phyloP scores from a whole-genome alignment of 148 eudicot species.

The Fagopyrum tataricum region DNA sequence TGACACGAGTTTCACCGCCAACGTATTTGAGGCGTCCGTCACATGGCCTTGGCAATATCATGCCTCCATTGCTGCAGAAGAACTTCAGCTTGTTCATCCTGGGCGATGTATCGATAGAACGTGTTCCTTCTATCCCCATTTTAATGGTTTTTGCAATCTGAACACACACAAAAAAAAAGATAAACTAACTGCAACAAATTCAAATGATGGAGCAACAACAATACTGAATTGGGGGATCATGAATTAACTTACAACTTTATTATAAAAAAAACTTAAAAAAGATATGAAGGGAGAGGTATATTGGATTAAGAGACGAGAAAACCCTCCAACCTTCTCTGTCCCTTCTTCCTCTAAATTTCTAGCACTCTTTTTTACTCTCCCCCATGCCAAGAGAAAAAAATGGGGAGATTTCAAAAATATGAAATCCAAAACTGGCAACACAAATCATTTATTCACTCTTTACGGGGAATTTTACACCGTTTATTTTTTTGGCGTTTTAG shows the following conservation, averaged over 20 bases:
- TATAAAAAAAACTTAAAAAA: neutral
- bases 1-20: slow-evolving; percentile 76
- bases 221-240: neutral
- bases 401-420: neutral
- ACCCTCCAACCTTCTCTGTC: slow-evolving; percentile 9
- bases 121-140: neutral
- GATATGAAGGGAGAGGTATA: slow-evolving; percentile 1
- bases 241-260: neutral
- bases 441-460: neutral
- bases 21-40: slow-evolving; percentile 63
- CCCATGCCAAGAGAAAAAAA: slow-evolving; percentile 4
- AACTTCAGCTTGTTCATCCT: slow-evolving; percentile 33
- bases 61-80: slow-evolving; percentile 73
- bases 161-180: neutral
- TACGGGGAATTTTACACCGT: neutral
- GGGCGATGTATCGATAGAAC: neutral
- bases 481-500: neutral
- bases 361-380: neutral
- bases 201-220: too few relatives aligned
- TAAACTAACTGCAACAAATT: neutral
- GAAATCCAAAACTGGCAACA: neutral
- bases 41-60: slow-evolving; percentile 54
- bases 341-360: slow-evolving; percentile 4
- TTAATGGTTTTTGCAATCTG: neutral
- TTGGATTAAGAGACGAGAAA: slow-evolving; percentile 8